A percentile compares a stretch with the other conserved stretches of the same genome.
Conservation (phyloP, 2,329 filamentous ascomycete genomes). For the Sordariomycetes sp. region DNA sequence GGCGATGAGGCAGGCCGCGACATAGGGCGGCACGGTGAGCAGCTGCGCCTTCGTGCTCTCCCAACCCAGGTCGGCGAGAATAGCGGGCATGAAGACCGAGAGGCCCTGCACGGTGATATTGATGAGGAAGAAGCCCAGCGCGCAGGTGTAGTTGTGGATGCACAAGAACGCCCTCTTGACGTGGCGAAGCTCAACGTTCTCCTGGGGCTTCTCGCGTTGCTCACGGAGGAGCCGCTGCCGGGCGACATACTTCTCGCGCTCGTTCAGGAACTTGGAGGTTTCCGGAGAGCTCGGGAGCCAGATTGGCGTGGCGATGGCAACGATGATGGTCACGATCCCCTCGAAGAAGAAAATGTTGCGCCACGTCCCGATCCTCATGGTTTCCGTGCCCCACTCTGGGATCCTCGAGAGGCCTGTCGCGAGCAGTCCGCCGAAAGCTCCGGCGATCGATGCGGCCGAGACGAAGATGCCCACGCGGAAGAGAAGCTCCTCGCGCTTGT, state of each 20-base stretch:
- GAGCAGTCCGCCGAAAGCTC: slow-evolving; percentile 46
- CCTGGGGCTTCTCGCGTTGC: slow-evolving; percentile 30
- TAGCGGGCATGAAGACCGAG: slow-evolving; percentile 38
- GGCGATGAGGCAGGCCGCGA: slow-evolving; percentile 26
- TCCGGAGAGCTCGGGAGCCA: slow-evolving; percentile 39
- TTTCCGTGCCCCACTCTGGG: slow-evolving; percentile 36
- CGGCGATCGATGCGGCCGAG: slow-evolving; percentile 41
- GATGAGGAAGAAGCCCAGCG: slow-evolving; percentile 46
- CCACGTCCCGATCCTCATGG: slow-evolving; percentile 36
- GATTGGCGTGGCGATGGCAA: slow-evolving; percentile 35
- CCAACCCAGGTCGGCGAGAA: slow-evolving; percentile 30
- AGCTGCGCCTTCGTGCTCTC: slow-evolving; percentile 27
- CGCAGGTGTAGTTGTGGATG: slow-evolving; percentile 50
- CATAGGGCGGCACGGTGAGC: slow-evolving; percentile 32
- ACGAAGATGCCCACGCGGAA: slow-evolving; percentile 46
- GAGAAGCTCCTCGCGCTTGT: slow-evolving; percentile 43
- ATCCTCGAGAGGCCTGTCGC: slow-evolving; percentile 40
- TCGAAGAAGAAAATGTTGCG: slow-evolving; percentile 56
- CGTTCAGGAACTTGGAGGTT: slow-evolving; percentile 36
- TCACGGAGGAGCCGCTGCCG: slow-evolving; percentile 37
- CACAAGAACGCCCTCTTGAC: slow-evolving; percentile 39
- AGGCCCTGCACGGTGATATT: slow-evolving; percentile 48
- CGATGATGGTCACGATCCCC: slow-evolving; percentile 39
- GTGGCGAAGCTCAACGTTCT: slow-evolving; percentile 35
- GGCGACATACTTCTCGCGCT: slow-evolving; percentile 43